Evolutionary conservation across 164 flowering plant genomes (phyloP), one percentile per base, ranked within the genome.

Genomic region (Malania oleifera): DNA sequence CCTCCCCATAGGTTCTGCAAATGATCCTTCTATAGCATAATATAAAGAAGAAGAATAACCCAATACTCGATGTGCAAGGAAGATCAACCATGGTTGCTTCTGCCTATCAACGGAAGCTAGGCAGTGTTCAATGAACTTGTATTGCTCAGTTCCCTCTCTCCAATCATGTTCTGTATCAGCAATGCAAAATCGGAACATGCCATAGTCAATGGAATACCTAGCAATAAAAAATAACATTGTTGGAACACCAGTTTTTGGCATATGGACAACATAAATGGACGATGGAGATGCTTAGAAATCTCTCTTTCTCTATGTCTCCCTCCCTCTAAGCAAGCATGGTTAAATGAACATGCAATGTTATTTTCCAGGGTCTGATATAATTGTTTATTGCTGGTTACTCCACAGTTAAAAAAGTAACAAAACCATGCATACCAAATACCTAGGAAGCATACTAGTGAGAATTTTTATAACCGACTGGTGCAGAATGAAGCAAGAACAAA

Each of bases 161-260:
- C 98, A 92, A 60, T 92, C 98, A 46, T 82, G 86, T 63, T 92
- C 98, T 5, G 95, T 85, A 66, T 92, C 84, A 44, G 96, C 98
- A 54, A 92, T 56, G 60, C 96, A 92, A 71, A 92, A 92, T 17
- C 78, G 77, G 75, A 92, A 92, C 96, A 92, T 81, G 53, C 98
- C 98, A 73, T 87, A 92, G 69, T 92, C 93, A 12, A 89, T 92
- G 5, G 86, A 64, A 51, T 91, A 91, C 98, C 98, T 91, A 77
- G 23, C 56, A 43, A 47, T 35, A 26, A n/a, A 52, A 51, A 24
- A 35, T 22, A 49, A 20, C 7, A 18, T 2, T 45, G 46, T 26
- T 61, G 34, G 45, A 7, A n/a, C n/a, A n/a, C 47, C 62, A 45
- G 23, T 56, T 56, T 56, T 44, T 20, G 45, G 14, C 17, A 15